Conservation (phyloP, 768 basidiomycete genomes). For the Trametopsis cervina region DNA sequence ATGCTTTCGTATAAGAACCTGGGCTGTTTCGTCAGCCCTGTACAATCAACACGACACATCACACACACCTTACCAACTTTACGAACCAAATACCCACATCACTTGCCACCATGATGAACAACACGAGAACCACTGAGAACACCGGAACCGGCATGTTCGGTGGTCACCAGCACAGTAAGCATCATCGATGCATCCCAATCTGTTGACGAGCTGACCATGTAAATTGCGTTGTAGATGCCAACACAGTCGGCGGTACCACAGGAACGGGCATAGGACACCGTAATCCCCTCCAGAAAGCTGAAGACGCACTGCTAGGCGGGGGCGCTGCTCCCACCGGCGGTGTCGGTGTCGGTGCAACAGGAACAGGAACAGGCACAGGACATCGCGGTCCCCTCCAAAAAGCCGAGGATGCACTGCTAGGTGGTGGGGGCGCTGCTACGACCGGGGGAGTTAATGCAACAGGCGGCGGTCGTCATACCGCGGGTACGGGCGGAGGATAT, state of each 20-base stretch:
- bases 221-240: background rate
- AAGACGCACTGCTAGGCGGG: background rate
- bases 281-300: background rate
- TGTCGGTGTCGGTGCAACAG: background rate
- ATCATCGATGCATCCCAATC: background rate
- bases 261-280: background rate
- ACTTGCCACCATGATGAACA: background rate
- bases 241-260: background rate
- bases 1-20: too few relatives aligned
- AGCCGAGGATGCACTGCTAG: background rate
- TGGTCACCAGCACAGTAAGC: background rate
- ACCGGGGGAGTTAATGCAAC: background rate
- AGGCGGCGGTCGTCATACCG: background rate
- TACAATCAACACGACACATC: too few relatives aligned
- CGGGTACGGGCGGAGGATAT: background rate
- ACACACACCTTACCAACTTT: background rate
- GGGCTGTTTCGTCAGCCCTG: too few relatives aligned
- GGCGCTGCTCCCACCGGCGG: background rate
- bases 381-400: background rate
- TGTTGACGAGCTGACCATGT: background rate
- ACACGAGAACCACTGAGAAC: background rate
- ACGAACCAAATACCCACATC: background rate
- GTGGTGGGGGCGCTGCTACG: background rate
- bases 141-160: background rate
- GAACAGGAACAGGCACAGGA: background rate